Base-by-base conservation (phyloP, 176 grass and related monocot species). In the Puccinellia tenuiflora region DNA sequence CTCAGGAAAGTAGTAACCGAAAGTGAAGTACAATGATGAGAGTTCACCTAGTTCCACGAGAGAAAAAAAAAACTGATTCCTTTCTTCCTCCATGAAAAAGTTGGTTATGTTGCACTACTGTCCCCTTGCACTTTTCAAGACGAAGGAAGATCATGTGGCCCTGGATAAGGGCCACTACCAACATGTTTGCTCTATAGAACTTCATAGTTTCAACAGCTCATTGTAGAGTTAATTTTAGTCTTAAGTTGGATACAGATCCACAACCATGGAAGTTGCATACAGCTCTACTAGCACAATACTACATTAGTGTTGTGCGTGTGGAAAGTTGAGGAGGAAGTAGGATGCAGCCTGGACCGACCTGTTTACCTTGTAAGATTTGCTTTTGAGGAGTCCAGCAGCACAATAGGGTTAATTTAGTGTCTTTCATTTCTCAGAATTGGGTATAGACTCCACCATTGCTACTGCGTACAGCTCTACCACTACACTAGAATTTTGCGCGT, bases 41-140 rank as follows among this genome's bases (percentile, higher is more conserved):
- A 52, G 80, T 29, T 80, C 84, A 86, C 75, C 84, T 83, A 75
- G 75, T 79, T 63, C 74, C 76, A 54, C 10, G 9, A 66, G 33
- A 54, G 20, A 74, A 38, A 77, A 76, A 80, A 81, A 30, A 84
- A 76, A 81, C 7, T 77, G 76, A 87, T 90, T 87, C 81, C 76
- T 90, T 86, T 60, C 89, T 25, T 90, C 68, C 74, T 76, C 40
- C 60, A 73, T 80, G 75, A 73, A 70, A 70, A 90, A 76, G 80
- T 50, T 79, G 53, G 57, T 79, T 87, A 48, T 68, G 61, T 90
- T 87, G 80, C 88, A 67, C 45, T 64, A 66, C 47, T 89, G 69
- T 79, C 73, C 31, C 72, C 76, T 80, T 86, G 72, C 80, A 84
- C 68, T 80, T 90, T 80, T 68, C 54, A 55, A 11, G 53, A 86